These are phyloP conservation scores for Vinca minor DNA, from an alignment of 257 asterid genomes.

Conservation along the genomic window DNA sequence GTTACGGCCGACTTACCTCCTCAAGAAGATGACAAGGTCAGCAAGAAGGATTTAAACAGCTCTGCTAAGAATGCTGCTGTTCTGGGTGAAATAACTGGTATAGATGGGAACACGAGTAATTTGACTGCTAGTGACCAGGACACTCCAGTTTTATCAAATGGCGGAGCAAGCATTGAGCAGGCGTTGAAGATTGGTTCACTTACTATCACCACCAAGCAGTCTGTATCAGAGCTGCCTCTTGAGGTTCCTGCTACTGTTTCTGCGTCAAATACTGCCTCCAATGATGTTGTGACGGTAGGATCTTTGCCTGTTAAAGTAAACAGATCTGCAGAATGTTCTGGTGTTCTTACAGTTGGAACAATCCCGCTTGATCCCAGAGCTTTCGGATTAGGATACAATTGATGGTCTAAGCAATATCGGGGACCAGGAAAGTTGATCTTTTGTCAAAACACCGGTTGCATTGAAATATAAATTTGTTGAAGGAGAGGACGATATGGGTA, in stretches of 20 bases:
- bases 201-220: conserved; percentile 28
- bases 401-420: too few relatives aligned
- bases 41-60: conserved; percentile 16
- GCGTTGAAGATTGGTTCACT: conserved; percentile 38
- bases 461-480: too few relatives aligned
- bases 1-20: conserved; percentile 27
- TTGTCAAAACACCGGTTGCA: too few relatives aligned
- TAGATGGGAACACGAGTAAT: conserved; percentile 15
- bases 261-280: conserved; percentile 18
- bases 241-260: conserved; percentile 19
- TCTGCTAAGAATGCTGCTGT: conserved; percentile 17
- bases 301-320: too few relatives aligned
- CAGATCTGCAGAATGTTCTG: conserved; percentile 28
- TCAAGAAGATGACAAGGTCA: conserved; percentile 23
- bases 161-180: conserved; percentile 18
- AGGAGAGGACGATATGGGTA: too few relatives aligned
- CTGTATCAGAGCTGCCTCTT: conserved; percentile 18
- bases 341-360: conserved; percentile 59
- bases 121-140: conserved; percentile 9
- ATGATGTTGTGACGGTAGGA: conserved; percentile 50
- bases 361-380: conserved; percentile 66
- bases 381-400: conserved; percentile 30
- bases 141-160: conserved; percentile 19
- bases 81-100: conserved; percentile 9
- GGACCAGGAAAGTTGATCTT: neutral